These are phyloP conservation scores for Saraca asoca DNA, from an alignment of 331 rosid genomes.

Conservation along the genomic window DNA sequence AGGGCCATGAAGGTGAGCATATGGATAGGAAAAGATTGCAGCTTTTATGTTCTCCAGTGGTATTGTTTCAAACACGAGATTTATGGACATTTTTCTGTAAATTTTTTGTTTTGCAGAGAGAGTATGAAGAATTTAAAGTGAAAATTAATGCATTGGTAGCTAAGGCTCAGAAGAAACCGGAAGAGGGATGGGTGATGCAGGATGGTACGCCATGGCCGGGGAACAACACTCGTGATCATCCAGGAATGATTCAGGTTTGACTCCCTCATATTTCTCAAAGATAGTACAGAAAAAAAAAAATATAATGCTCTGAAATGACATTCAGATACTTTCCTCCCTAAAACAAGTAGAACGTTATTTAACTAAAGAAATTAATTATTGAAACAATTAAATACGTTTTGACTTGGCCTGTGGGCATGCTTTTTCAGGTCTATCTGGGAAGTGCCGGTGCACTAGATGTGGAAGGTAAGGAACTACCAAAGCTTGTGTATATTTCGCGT, in stretches of 20 bases:
- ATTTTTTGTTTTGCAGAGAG: constrained; percentile 63
- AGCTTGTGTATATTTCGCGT: constrained; percentile 62
- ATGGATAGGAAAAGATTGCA: background rate
- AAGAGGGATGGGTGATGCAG: constrained; percentile 94
- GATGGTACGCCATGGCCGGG: constrained; percentile 99
- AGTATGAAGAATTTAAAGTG: constrained; percentile 92
- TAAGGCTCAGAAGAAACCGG: constrained; percentile 84
- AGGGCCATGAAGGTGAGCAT: constrained; percentile 60
- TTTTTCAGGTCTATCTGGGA: constrained; percentile 58
- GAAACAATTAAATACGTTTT: background rate
- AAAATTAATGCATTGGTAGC: constrained; percentile 76
- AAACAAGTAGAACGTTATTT: no score
- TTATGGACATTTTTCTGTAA: background rate
- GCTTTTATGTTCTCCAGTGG: background rate
- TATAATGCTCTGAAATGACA: no score
- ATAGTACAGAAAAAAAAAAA: no score
- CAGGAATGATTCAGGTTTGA: constrained; percentile 91
- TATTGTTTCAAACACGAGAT: background rate
- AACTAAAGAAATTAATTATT: background rate
- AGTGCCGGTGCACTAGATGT: constrained; percentile 66
- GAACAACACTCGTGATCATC: constrained; percentile 76
- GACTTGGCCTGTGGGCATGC: background rate
- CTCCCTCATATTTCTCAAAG: background rate
- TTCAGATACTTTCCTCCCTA: no score
- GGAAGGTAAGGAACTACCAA: constrained; percentile 60